Evolutionary conservation across 2,329 filamentous ascomycete species (phyloP), one percentile per base, ranked within the genome.

Genomic region (Aureobasidium sp.): DNA sequence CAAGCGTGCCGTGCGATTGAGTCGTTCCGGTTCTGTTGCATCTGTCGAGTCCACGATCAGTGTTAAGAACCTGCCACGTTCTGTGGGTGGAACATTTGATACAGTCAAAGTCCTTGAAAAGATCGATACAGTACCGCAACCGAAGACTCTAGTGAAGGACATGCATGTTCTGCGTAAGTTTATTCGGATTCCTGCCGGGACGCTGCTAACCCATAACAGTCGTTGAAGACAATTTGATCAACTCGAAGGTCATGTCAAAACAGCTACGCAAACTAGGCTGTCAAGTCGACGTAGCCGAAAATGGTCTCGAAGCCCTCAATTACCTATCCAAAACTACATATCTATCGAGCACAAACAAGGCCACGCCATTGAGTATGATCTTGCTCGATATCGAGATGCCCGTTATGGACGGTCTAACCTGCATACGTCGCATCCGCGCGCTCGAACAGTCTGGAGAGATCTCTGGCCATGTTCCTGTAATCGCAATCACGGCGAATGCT

Each of bases 301-400:
- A 77, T 53, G 76, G 76, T 9, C 63, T 65, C 22, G 74, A 77
- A 63, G 71, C 72, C 0, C 66, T 77, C 0, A 68, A 71, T 2
- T 70, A 73, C 36, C 63, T 77, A 3, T 63, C 67, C 1, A 68
- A 63, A 25, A 74, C 68, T 5, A 48, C 25, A 1, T 45, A 36
- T 22, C 47, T 34, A 2, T 29, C 31, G 15, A 64, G 62, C n/a
- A 39, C 37, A 7, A 20, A 29, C 5, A 27, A 29, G 17, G 34
- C 25, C 5, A 61, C 27, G 11, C 49, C 44, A 4, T 51, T 74
- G 5, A 69, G 67, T 41, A 67, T 91, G 52, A 85, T 92, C 15
- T 73, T 92, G 9, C 91, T 92, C 87, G 89, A 92, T 70, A 79
- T 91, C 49, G 88, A 91, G 69, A 92, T 92, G 89, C 89, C 89